These are phyloP conservation scores for Fomitopsis pinicola DNA, from an alignment of 1,284 basidiomycete genomes.

Conservation along the genomic window DNA sequence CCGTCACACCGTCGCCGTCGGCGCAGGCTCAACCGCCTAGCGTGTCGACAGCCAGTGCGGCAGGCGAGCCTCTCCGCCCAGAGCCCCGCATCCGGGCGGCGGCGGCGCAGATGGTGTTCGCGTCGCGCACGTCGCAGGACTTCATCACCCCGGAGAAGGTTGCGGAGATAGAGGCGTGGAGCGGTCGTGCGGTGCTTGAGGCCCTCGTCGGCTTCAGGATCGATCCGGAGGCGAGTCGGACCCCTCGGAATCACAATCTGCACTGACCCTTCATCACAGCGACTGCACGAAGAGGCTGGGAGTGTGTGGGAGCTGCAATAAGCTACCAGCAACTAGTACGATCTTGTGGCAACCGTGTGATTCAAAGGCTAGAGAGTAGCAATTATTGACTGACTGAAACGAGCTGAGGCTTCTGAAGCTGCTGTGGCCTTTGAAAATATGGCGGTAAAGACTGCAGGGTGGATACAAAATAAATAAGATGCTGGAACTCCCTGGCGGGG, in stretches of 20 bases:
- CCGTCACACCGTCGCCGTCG: slow-evolving; percentile 15
- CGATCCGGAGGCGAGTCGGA: slow-evolving; percentile 39
- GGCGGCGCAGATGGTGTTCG: slow-evolving; percentile 82
- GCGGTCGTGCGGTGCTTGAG: slow-evolving; percentile 48
- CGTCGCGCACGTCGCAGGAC: slow-evolving; percentile 67
- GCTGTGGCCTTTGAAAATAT: no score
- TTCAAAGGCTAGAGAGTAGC: background rate
- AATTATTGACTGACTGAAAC: no score
- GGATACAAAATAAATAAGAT: no score
- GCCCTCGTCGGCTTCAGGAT: slow-evolving; percentile 37
- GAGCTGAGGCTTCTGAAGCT: no score
- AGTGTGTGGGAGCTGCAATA: slow-evolving; percentile 33
- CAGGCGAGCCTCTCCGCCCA: slow-evolving; percentile 20
- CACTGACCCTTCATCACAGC: slow-evolving; percentile 18
- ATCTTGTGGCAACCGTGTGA: no score
- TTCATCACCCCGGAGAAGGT: slow-evolving; percentile 77
- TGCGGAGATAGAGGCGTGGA: slow-evolving; percentile 60
- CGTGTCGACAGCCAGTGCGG: slow-evolving; percentile 18
- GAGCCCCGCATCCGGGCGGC: slow-evolving; percentile 61
- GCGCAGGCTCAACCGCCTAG: slow-evolving; percentile 29
- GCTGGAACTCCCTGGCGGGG: slow-evolving; percentile 6
- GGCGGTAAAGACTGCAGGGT: no score
- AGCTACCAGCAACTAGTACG: background rate
- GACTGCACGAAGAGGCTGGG: slow-evolving; percentile 32
- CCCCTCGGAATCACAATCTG: background rate